Evolutionary conservation across 2,329 filamentous ascomycete genomes (phyloP), one percentile per base, ranked within the genome.

Genomic region (Delphinella strobiligena): DNA sequence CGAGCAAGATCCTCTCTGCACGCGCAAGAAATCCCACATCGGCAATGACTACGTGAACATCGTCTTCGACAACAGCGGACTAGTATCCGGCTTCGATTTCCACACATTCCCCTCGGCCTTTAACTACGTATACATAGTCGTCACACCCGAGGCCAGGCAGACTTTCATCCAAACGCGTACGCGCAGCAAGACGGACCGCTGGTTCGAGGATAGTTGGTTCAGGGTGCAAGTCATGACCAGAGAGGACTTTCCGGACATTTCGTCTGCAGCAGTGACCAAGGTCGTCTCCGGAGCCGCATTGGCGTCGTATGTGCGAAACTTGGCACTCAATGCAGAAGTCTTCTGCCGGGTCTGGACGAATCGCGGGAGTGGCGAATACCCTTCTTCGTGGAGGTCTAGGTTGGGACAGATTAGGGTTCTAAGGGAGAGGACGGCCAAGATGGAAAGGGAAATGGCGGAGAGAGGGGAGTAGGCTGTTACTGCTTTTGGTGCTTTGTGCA

Each of bases 41-140:
- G 91, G 91, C 42, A 98, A 98, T 55, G 91, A 96, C 60, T 93
- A 85, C 58, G 91, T 98, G 55, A 96, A 94, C 56, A 93, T 98
- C 50, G 81, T 98, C 42, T 98, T 93, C 71, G 98, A 98, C 58
- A 86, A 93, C 53, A 95, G 88, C 2, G 89, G 91, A n/a, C 61
- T 80, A 35, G 22, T 27, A 7, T 32, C 37, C 32, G 81, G 83
- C 0, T 96, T 94, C 64, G 73, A 75, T 39, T 93, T 94, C 56
- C 77, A 94, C 56, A 94, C 85, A 0, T 93, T 98, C 51, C 86
- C 86, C 1, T 93, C 87, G 0, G 82, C 89, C 42, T 94, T 98
- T 68, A 96, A 95, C 56, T 94, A 84, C 54, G 87, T 98, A 55
- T 87, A 95, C 57, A 96, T 98, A 52, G 82, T 96, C 51, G 89